phyloP scores from a whole-genome alignment of 1,284 basidiomycete genomes.

The Cutaneotrichosporon sp. region DNA sequence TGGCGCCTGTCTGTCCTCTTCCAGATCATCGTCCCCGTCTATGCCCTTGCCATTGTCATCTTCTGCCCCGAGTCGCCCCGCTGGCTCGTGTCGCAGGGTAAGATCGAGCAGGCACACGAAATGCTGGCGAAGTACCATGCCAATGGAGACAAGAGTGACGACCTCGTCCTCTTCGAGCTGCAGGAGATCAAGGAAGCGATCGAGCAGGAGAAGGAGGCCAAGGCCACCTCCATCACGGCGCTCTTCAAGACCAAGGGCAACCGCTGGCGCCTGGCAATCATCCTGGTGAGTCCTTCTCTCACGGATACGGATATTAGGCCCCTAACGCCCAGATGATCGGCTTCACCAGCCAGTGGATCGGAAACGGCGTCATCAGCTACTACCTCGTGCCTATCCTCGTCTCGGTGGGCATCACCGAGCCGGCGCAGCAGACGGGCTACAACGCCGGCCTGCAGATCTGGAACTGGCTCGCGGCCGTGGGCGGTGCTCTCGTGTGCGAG shows the following conservation, averaged over 20 bases:
- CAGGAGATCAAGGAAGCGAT: conserved; percentile 36
- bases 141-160: conserved; percentile 26
- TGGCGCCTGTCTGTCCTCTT: conserved; percentile 31
- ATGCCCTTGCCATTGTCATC: conserved; percentile 6
- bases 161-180: conserved; percentile 32
- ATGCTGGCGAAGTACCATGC: too few relatives aligned
- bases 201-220: conserved; percentile 58
- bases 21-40: conserved; percentile 11
- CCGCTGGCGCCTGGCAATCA: conserved; percentile 56
- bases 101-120: too few relatives aligned
- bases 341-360: conserved; percentile 34
- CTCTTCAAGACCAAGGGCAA: conserved; percentile 46
- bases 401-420: conserved; percentile 21
- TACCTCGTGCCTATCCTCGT: conserved; percentile 20
- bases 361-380: conserved; percentile 17
- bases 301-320: too few relatives aligned
- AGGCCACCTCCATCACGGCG: conserved; percentile 9
- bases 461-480: conserved; percentile 25
- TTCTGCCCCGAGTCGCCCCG: conserved; percentile 46
- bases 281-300: too few relatives aligned
- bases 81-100: conserved; percentile 40
- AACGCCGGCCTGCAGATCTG: conserved; percentile 27
- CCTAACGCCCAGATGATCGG: too few relatives aligned
- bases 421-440: conserved; percentile 19
- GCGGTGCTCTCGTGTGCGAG: conserved; percentile 26